phyloP scores from a whole-genome alignment of 83 land plant species.

The Picea engelmannii region DNA sequence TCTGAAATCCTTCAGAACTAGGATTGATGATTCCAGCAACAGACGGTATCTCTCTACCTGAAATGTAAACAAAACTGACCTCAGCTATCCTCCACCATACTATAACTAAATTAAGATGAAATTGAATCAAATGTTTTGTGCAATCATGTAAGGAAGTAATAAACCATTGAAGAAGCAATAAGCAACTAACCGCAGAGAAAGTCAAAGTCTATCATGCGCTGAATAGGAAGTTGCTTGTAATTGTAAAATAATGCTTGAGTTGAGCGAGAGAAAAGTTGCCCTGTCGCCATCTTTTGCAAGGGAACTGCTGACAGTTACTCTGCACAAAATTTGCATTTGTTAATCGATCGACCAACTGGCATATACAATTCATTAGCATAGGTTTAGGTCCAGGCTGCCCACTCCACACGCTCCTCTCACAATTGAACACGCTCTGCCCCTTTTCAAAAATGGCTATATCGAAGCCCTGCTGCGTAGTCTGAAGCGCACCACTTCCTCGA shows the following conservation, averaged over 20 bases:
- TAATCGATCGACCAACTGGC: no score
- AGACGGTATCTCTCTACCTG: constrained; percentile 94
- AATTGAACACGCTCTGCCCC: no score
- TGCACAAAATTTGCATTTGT: neutral
- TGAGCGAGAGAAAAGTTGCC: constrained; percentile 75
- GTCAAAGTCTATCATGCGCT: constrained; percentile 94
- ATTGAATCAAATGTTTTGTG: neutral
- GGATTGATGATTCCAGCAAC: constrained; percentile 96
- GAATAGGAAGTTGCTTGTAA: constrained; percentile 93
- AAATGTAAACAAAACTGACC: constrained; percentile 9
- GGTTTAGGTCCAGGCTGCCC: no score
- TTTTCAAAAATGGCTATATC: no score
- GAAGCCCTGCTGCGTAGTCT: no score
- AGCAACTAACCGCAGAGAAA: constrained; percentile 75
- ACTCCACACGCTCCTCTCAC: no score
- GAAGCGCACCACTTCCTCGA: no score
- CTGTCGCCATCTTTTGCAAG: constrained; percentile 69
- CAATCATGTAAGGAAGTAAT: neutral
- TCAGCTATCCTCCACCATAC: neutral
- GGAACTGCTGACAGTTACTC: neutral
- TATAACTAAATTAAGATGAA: neutral
- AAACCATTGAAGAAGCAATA: neutral
- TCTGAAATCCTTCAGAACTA: constrained; percentile 91
- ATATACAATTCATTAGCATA: no score
- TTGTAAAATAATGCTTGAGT: constrained; percentile 94